Conservation (phyloP, 1,139 yeast species). For the Trichomonascaceae sp. region DNA sequence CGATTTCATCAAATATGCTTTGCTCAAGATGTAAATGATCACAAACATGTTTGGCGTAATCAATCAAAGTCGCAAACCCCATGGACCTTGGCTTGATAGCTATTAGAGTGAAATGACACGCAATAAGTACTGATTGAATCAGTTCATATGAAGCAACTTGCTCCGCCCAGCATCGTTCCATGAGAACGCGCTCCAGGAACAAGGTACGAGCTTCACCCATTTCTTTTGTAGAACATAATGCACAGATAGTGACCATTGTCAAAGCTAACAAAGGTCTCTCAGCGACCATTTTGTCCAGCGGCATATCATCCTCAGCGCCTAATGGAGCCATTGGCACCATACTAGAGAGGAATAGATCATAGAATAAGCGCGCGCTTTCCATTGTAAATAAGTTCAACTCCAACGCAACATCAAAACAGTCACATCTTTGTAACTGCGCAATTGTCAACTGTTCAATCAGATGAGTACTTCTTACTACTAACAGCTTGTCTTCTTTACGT, state of each 20-base stretch:
- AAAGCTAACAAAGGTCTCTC: slow-evolving; percentile 42
- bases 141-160: neutral
- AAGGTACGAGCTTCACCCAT: slow-evolving; percentile 40
- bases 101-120: neutral
- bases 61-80: neutral
- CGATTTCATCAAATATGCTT: neutral
- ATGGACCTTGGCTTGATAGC: neutral
- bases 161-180: slow-evolving; percentile 26
- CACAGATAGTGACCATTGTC: slow-evolving; percentile 44
- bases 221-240: slow-evolving; percentile 37
- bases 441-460: neutral
- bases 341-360: slow-evolving; percentile 3
- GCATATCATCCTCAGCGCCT: neutral
- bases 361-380: slow-evolving; percentile 5
- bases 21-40: neutral
- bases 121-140: neutral
- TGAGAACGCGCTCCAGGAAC: slow-evolving; percentile 43
- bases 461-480: neutral
- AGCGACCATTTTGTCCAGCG: slow-evolving; percentile 38
- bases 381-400: slow-evolving; percentile 8
- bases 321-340: slow-evolving; percentile 3
- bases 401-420: slow-evolving; percentile 7
- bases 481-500: neutral
- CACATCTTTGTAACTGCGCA: neutral
- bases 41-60: neutral